Evolutionary conservation across 2,329 filamentous ascomycete species (phyloP).

Genomic region (Niveomyces coronatus): DNA sequence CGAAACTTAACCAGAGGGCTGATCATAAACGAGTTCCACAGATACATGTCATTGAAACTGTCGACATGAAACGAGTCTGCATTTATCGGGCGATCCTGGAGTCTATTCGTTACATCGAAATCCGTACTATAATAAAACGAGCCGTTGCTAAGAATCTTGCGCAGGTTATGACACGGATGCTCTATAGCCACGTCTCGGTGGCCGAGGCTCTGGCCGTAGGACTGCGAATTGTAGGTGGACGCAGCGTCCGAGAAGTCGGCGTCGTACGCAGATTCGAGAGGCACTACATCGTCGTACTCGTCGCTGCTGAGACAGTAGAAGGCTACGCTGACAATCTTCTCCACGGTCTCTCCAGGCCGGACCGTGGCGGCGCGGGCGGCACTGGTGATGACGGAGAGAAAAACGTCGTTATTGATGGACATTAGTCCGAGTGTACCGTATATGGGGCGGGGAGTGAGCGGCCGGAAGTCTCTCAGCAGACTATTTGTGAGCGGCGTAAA

Average conservation of each 20-base stretch:
- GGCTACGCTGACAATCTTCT: slow-evolving; percentile 76
- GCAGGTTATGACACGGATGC: slow-evolving; percentile 81
- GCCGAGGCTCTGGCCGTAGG: slow-evolving; percentile 37
- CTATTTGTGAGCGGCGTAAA: slow-evolving; percentile 56
- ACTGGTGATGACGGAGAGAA: slow-evolving; percentile 79
- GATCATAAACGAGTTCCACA: slow-evolving; percentile 99
- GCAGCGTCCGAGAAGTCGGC: slow-evolving; percentile 36
- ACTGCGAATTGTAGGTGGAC: slow-evolving; percentile 34
- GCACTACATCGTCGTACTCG: slow-evolving; percentile 70
- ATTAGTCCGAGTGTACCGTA: slow-evolving; percentile 85
- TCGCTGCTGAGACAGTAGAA: slow-evolving; percentile 87
- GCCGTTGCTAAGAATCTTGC: slow-evolving; percentile 84
- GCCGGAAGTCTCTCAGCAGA: slow-evolving; percentile 66
- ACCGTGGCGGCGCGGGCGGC: slow-evolving; percentile 71
- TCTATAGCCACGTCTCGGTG: slow-evolving; percentile 63
- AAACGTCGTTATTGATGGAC: slow-evolving; percentile 73
- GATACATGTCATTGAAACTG: slow-evolving; percentile 80
- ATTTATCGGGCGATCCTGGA: slow-evolving; percentile 78
- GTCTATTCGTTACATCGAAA: slow-evolving; percentile 87
- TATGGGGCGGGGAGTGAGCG: slow-evolving; percentile 61
- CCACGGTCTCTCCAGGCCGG: slow-evolving; percentile 78
- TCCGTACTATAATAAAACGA: slow-evolving; percentile 99
- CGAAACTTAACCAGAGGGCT: slow-evolving; percentile 83
- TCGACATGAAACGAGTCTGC: slow-evolving; percentile 78
- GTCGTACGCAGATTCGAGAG: slow-evolving; percentile 42